Percentiles rank a stretch among this genome's conserved stretches.
phyloP scores from a whole-genome alignment of 2,329 filamentous ascomycete genomes.

The Cladosporium cucumerinum region DNA sequence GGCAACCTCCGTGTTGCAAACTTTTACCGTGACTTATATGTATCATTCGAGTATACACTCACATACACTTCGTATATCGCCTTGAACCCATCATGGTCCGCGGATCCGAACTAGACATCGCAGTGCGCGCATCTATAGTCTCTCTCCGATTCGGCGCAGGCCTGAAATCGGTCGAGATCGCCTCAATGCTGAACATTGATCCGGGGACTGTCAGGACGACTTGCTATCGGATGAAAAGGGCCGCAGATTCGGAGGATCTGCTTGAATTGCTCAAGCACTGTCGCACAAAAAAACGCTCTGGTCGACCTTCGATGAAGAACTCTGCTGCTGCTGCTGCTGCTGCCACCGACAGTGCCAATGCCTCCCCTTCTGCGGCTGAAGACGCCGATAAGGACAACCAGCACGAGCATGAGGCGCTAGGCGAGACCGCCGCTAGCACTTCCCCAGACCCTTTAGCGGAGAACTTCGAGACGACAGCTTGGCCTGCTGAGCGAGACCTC shows the following conservation, averaged over 20 bases:
- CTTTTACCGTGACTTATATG: background rate
- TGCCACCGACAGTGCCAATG: background rate
- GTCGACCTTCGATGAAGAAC: background rate
- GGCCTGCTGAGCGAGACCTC: conserved; percentile 4
- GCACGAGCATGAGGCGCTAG: background rate
- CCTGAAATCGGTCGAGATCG: background rate
- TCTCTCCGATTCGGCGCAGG: background rate
- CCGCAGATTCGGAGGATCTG: background rate
- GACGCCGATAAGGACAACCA: background rate
- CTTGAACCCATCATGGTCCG: background rate
- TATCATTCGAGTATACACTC: background rate
- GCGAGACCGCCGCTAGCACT: background rate
- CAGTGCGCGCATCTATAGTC: conserved; percentile 1
- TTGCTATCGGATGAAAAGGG: background rate
- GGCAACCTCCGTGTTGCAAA: background rate
- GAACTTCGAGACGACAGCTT: conserved; percentile 5
- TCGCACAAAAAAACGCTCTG: background rate
- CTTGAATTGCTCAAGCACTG: background rate
- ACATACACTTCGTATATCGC: background rate
- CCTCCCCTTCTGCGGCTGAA: background rate
- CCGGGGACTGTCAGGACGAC: background rate
- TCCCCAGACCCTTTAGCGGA: conserved; percentile 4
- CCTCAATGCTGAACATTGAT: background rate
- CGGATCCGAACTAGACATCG: background rate
- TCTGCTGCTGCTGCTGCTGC: background rate